Conservation (phyloP, 495 filamentous ascomycete genomes). For the Cairneyella variabilis region DNA sequence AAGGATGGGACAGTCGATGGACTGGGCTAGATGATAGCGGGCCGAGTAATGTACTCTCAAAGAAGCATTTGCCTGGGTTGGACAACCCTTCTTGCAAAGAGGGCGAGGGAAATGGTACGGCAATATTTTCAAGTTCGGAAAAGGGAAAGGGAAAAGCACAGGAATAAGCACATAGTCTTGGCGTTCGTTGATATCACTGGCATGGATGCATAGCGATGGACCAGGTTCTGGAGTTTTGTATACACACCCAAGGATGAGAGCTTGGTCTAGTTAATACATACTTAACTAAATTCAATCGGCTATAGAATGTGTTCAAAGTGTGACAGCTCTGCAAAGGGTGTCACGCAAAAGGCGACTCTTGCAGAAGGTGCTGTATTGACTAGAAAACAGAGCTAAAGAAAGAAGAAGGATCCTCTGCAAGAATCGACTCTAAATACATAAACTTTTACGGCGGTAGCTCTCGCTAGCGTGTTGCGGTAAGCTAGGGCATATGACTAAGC, state of each 20-base stretch:
- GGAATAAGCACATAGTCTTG: conserved; percentile 17
- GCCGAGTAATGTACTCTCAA: conserved; percentile 24
- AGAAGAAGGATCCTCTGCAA: no score
- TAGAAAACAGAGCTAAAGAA: no score
- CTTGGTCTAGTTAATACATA: no score
- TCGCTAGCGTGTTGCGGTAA: no score
- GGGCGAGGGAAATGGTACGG: conserved; percentile 7
- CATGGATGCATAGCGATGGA: conserved; percentile 11
- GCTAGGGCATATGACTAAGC: no score
- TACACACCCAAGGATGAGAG: background rate
- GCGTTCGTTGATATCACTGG: conserved; percentile 11
- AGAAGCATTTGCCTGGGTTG: conserved; percentile 13
- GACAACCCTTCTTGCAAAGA: conserved; percentile 15
- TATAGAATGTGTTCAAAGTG: no score
- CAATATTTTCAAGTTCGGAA: background rate
- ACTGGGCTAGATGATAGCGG: conserved; percentile 23
- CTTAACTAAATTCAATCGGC: no score
- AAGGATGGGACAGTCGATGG: conserved; percentile 40
- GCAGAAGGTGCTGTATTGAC: no score
- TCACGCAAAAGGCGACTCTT: no score
- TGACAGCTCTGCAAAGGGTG: no score
- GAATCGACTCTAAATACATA: no score
- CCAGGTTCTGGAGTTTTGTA: background rate
- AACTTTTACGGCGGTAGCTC: no score
- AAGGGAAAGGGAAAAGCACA: conserved; percentile 18